A percentile compares a stretch with the other conserved stretches of the same genome.
phyloP scores from a whole-genome alignment of 768 basidiomycete species.

The Clitopilus hobsonii region DNA sequence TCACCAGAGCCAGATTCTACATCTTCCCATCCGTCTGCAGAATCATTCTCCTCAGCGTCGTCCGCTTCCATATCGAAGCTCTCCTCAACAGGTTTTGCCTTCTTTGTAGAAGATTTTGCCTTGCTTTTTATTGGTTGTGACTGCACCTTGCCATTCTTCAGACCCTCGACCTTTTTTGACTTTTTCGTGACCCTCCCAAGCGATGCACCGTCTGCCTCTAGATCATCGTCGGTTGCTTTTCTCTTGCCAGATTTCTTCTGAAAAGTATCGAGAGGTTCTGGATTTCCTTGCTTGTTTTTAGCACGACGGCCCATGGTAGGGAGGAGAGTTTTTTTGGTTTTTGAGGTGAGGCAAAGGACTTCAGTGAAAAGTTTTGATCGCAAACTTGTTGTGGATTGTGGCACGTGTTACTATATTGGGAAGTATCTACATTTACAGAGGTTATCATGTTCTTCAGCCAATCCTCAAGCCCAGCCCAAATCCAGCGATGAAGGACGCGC shows the following conservation, averaged over 20 bases:
- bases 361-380: conserved; percentile 2
- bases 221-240: conserved; percentile 46
- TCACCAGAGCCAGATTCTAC: conserved; percentile 41
- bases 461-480: conserved; percentile 76
- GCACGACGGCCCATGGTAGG: conserved; percentile 73
- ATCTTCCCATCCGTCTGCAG: conserved; percentile 60
- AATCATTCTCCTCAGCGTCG: conserved; percentile 18
- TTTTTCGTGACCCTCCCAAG: conserved; percentile 13
- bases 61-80: conserved; percentile 1
- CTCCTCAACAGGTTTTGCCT: conserved; percentile 14
- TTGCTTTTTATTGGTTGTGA: conserved; percentile 24
- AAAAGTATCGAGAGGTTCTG: conserved; percentile 53
- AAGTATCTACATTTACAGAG: conserved; percentile 2
- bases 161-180: conserved; percentile 30
- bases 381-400: not conserved
- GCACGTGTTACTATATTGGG: not conserved
- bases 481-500: conserved; percentile 86
- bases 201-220: not conserved
- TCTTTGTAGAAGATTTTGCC: conserved; percentile 21
- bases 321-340: not conserved
- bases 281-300: conserved; percentile 79
- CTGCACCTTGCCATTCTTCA: conserved; percentile 40
- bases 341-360: not conserved
- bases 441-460: conserved; percentile 41
- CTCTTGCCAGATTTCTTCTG: conserved; percentile 69